These are phyloP conservation scores for Mediolabrus comicus DNA, from an alignment of 108 stramenopile species.

Conservation along the genomic window DNA sequence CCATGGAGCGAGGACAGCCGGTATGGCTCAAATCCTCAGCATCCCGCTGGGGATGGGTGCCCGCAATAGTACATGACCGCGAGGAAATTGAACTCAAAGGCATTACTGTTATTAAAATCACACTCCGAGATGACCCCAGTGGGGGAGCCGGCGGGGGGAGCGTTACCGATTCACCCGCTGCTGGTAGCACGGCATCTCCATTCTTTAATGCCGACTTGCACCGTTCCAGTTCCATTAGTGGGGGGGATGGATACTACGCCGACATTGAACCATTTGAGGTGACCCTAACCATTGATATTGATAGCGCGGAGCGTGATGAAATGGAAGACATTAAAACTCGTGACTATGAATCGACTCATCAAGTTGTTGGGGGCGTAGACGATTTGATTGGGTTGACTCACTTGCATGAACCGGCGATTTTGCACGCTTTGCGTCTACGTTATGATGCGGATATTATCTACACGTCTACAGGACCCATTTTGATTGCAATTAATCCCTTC, in stretches of 20 bases:
- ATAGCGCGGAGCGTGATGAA: conserved; percentile 73
- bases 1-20: conserved; percentile 83
- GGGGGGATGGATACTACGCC: conserved; percentile 40
- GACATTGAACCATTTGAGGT: conserved; percentile 67
- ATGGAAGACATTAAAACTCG: conserved; percentile 81
- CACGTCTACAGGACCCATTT: conserved; percentile 63
- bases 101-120: conserved; percentile 18
- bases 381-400: conserved; percentile 47
- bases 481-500: conserved; percentile 72
- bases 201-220: conserved; percentile 15
- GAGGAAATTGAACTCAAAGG: conserved; percentile 51
- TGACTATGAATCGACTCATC: conserved; percentile 56
- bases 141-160: conserved; percentile 16
- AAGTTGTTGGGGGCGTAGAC: conserved; percentile 24
- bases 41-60: conserved; percentile 90
- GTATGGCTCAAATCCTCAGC: conserved; percentile 82
- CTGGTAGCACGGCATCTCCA: conserved; percentile 8
- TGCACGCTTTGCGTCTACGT: conserved; percentile 43
- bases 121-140: conserved; percentile 52
- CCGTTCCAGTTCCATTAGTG: neutral
- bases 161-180: neutral
- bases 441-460: conserved; percentile 59
- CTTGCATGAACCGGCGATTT: conserved; percentile 46
- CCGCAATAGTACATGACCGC: conserved; percentile 70
- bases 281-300: conserved; percentile 63